Conservation (phyloP, 1,139 yeast species). For the Saccharomycopsis phalli region DNA sequence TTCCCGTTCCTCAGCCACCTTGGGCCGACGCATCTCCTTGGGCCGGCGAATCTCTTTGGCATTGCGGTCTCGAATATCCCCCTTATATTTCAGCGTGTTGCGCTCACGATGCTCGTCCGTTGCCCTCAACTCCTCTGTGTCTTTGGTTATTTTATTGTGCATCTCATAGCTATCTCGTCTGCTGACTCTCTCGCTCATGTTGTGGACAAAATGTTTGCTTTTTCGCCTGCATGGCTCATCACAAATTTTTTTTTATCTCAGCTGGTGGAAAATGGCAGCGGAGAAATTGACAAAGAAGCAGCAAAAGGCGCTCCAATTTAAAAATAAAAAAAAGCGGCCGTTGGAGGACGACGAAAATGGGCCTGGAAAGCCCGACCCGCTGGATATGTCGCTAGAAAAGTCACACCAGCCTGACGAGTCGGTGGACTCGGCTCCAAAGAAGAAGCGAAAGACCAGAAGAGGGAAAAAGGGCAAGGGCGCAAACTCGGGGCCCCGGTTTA, state of each 20-base stretch:
- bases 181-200: constrained; percentile 11
- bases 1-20: background rate
- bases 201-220: background rate
- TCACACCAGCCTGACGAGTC: constrained; percentile 12
- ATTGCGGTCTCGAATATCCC: background rate
- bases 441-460: constrained; percentile 70
- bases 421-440: constrained; percentile 35
- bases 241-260: background rate
- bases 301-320: constrained; percentile 66
- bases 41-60: too few relatives aligned
- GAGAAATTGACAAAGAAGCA: constrained; percentile 69
- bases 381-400: constrained; percentile 21
- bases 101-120: too few relatives aligned
- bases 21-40: background rate
- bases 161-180: constrained; percentile 11
- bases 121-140: background rate
- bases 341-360: constrained; percentile 26
- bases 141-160: constrained; percentile 1
- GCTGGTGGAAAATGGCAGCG: background rate
- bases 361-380: constrained; percentile 24
- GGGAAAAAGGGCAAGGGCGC: constrained; percentile 57
- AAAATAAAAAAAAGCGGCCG: constrained; percentile 33
- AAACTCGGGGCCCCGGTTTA: constrained; percentile 59
- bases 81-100: background rate
- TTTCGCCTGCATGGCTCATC: background rate